Base-by-base conservation (phyloP, 2,329 filamentous ascomycete species). In the Diaporthe longicolla region DNA sequence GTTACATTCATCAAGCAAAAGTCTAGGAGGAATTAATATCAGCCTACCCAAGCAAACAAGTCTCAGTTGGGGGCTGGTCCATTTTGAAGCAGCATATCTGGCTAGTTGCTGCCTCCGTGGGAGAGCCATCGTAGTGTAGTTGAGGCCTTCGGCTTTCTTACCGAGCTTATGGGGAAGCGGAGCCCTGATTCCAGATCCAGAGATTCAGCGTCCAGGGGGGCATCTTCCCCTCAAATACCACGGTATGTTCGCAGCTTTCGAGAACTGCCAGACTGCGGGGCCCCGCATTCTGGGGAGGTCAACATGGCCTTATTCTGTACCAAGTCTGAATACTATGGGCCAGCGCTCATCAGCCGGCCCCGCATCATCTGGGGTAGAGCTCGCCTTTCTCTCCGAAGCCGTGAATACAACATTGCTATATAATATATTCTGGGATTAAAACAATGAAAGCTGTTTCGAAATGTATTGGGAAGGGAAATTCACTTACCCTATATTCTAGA, bases 381-480 rank as follows among this genome's bases (percentile, higher is more conserved):
- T 32, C 61, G 61, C 24, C 6, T 35, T 65, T 65, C 61, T 65
- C 29, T 32, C 61, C 61, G 61, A 65, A 24, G n/a, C 26, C 13
- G 26, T n/a, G 1, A 48, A 13, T 35, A 19, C 9, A 40, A 50
- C 26, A 50, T 5, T 15, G 61, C 40, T n/a, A 63, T 32, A 32
- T 21, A 40, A 3, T 32, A 63, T 63, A 11, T 45, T 17, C 43
- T 65, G 6, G 17, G 9, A 13, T 19, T 11, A 10, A 50, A 9
- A 48, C 17, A 35, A n/a, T 43, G n/a, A 24, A 19, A n/a, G 6
- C 26, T 24, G 17, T 35, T 24, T 5, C 17, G 3, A 24, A 35
- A 17, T 50, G 29, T 35, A 35, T 10, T 15, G 43, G 11, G 29
- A 29, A 26, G n/a, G 54, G 11, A 9, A 3, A 35, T 57, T 19